Evolutionary conservation across 352 stramenopile genomes (phyloP), one percentile per base, ranked within the genome.

Genomic region (Phytophthora europaea): DNA sequence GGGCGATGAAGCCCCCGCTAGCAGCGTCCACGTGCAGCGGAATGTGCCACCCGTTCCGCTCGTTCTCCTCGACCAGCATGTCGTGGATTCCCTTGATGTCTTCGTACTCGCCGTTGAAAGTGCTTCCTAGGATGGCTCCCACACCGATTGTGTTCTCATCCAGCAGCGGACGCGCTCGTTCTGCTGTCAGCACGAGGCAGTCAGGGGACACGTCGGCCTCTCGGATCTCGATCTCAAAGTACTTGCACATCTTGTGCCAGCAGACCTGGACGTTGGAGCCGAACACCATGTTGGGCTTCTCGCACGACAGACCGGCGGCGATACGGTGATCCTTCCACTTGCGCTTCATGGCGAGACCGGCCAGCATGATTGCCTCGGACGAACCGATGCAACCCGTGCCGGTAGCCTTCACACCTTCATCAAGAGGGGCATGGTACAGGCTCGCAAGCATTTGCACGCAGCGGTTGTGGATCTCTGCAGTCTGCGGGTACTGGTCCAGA

Each of bases 141-240:
- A 98, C 88, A 50, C 89, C 90, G 50, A 98, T 97, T 16, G 93
- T 98, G 85, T 98, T 96, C 52, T 98, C 93, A 70, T 98, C 93
- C 2, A 95, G 72, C n/a, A 97, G 73, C 40, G 82, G 79, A n/a
- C 77, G 67, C 13, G 88, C 88, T 34, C 88, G 79, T 52, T 93
- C 86, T 2, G 92, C 78, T 36, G 90, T 97, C 38, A 97, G 80
- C 20, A 95, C 83, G 26, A 97, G 85, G 18, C 70, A 83, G 7
- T 73, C 58, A 0, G 58, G 59, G 9, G 66, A 73, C 34, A 73
- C 66, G 7, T 68, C 66, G 1, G 66, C 58, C n/a, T 73, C 59
- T 10, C 66, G 58, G 66, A 73, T 68, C 31, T 73, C 66, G 22
- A 73, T 73, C 51, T 73, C 65, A 5, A 66, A 72, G 56, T 72